Conservation (phyloP, 176 grass and related monocot species). For the Ensete ventricosum region DNA sequence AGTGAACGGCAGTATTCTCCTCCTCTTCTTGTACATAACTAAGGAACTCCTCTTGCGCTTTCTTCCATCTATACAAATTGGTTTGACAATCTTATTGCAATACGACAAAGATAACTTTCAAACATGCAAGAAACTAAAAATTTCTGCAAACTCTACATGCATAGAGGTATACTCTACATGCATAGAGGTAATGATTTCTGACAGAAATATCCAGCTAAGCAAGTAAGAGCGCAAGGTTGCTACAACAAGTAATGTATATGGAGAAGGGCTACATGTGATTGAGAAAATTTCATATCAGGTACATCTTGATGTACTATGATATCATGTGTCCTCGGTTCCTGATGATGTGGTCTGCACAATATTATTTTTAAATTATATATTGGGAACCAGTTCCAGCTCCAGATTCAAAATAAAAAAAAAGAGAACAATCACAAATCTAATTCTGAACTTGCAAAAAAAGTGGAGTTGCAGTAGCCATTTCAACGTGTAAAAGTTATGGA, state of each 20-base stretch:
- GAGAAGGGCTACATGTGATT: background rate
- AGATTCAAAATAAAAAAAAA: too few relatives aligned
- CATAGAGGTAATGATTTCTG: background rate
- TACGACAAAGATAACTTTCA: too few relatives aligned
- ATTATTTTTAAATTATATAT: too few relatives aligned
- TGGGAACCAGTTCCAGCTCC: too few relatives aligned
- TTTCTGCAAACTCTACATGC: background rate
- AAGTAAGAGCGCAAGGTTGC: background rate
- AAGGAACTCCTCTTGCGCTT: constrained; percentile 55
- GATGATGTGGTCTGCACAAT: too few relatives aligned
- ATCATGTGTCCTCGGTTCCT: too few relatives aligned
- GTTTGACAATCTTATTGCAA: background rate
- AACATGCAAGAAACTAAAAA: background rate
- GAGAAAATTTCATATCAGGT: too few relatives aligned
- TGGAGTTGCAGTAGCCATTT: background rate
- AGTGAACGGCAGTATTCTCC: constrained; percentile 63
- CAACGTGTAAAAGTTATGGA: too few relatives aligned
- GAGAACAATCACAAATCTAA: too few relatives aligned
- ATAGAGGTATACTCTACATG: background rate
- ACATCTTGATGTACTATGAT: too few relatives aligned
- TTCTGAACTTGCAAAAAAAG: background rate
- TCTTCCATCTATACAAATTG: constrained; percentile 37
- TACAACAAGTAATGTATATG: background rate
- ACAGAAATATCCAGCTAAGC: background rate
- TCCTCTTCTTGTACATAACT: constrained; percentile 68